These are phyloP conservation scores for Oleoguttula mirabilis DNA, from an alignment of 495 filamentous ascomycete genomes.

Conservation along the genomic window DNA sequence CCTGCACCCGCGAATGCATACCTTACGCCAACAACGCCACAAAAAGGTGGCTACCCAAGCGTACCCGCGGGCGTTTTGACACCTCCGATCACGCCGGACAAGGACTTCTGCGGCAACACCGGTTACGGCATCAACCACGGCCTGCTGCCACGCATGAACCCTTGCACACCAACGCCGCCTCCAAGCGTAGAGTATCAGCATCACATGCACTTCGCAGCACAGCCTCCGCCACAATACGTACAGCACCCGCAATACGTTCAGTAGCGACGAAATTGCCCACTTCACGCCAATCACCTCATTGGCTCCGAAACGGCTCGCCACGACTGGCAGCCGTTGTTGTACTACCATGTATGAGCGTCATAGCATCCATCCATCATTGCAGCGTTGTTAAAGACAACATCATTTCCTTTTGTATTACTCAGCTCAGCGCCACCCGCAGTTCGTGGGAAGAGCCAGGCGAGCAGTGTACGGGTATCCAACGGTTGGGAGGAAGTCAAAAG, in stretches of 20 bases:
- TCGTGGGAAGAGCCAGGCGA: no score
- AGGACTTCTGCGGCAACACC: slow-evolving; percentile 22
- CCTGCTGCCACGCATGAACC: slow-evolving; percentile 14
- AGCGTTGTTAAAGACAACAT: no score
- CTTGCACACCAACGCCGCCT: slow-evolving; percentile 26
- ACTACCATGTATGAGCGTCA: slow-evolving; percentile 27
- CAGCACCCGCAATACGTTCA: slow-evolving; percentile 22
- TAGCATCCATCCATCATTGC: slow-evolving; percentile 22
- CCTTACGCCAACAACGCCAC: slow-evolving; percentile 63
- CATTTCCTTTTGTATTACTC: no score
- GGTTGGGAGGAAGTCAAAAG: neutral
- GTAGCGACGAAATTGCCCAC: no score
- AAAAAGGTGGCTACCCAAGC: slow-evolving; percentile 59
- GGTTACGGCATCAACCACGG: slow-evolving; percentile 19
- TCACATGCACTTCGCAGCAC: slow-evolving; percentile 1
- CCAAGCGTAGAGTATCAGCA: slow-evolving; percentile 24
- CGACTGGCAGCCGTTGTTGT: neutral
- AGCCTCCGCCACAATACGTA: slow-evolving; percentile 15
- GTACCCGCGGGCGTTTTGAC: slow-evolving; percentile 77
- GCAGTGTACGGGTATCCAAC: neutral
- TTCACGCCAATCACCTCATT: neutral
- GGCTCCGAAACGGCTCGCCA: no score
- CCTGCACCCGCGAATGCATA: slow-evolving; percentile 41
- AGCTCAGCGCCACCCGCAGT: no score
- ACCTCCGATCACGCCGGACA: slow-evolving; percentile 89